Conservation (phyloP, 306 rosid species). For the Cicer bijugum region DNA sequence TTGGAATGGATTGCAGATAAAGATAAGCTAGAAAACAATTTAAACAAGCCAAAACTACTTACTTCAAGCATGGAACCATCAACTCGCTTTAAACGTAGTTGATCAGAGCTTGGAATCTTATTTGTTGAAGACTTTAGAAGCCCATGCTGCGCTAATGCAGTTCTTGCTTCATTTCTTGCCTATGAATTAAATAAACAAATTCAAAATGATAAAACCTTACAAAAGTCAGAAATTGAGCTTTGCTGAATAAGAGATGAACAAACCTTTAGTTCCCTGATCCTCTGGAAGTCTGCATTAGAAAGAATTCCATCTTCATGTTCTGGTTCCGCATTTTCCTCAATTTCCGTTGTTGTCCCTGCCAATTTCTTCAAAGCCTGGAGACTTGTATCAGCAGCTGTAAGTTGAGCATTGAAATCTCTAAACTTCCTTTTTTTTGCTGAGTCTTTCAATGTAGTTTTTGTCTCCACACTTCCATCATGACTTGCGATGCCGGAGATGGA, state of each 20-base stretch:
- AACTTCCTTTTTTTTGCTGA: constrained; percentile 68
- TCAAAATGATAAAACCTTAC: constrained; percentile 23
- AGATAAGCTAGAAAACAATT: constrained; percentile 33
- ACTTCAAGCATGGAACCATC: constrained; percentile 87
- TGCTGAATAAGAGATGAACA: constrained; percentile 29
- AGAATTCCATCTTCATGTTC: constrained; percentile 75
- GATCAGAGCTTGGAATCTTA: constrained; percentile 66
- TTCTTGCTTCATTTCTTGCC: constrained; percentile 71
- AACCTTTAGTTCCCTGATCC: constrained; percentile 79
- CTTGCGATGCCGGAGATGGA: constrained; percentile 67
- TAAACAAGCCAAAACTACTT: constrained; percentile 43
- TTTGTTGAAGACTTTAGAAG: constrained; percentile 49
- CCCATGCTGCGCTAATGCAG: constrained; percentile 71
- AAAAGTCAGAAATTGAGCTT: constrained; percentile 23
- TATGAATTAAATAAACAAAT: constrained; percentile 42
- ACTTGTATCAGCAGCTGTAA: constrained; percentile 73
- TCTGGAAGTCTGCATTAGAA: constrained; percentile 82
- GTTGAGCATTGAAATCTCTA: constrained; percentile 60
- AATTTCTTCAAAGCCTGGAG: constrained; percentile 82
- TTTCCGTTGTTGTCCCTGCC: constrained; percentile 49
- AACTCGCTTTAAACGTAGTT: constrained; percentile 67
- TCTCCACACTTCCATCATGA: constrained; percentile 44
- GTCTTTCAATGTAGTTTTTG: constrained; percentile 48
- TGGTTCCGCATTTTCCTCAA: constrained; percentile 16
- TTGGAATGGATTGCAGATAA: constrained; percentile 13